Percentiles rank a stretch among this genome's conserved stretches.
Evolutionary conservation across 2,329 filamentous ascomycete species (phyloP).

Genomic region (Aureobasidium zeae): DNA sequence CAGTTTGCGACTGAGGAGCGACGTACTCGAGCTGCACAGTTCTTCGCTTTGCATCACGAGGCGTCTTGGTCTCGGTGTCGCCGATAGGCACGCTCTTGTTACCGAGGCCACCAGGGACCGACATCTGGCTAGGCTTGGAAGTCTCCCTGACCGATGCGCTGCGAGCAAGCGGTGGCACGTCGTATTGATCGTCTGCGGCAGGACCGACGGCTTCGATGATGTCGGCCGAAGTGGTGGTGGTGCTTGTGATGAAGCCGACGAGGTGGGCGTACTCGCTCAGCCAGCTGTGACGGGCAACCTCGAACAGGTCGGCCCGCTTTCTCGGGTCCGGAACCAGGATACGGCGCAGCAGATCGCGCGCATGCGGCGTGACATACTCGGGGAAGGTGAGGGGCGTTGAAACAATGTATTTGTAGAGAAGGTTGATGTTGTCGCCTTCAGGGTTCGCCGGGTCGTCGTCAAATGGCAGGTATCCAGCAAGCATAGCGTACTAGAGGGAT

Average conservation of each 20-base stretch:
- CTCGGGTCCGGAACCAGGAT: constrained; percentile 93
- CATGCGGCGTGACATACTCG: constrained; percentile 96
- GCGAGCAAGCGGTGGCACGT: constrained; percentile 59
- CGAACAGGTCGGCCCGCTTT: constrained; percentile 90
- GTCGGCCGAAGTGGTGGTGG: constrained; percentile 76
- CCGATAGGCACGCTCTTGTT: constrained; percentile 70
- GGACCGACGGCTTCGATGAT: constrained; percentile 70
- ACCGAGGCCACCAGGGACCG: constrained; percentile 50
- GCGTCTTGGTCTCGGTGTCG: constrained; percentile 54
- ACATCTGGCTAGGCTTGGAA: constrained; percentile 51
- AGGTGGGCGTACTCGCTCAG: constrained; percentile 94
- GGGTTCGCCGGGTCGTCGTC: constrained; percentile 97
- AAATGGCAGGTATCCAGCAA: constrained; percentile 93
- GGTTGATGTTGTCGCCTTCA: constrained; percentile 97
- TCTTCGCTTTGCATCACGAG: constrained; percentile 77
- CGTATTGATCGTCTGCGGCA: constrained; percentile 41
- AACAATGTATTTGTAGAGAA: constrained; percentile 98
- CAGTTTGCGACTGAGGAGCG: constrained; percentile 76
- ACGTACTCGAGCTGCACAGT: constrained; percentile 98
- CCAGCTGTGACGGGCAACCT: constrained; percentile 97
- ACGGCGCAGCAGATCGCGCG: constrained; percentile 79
- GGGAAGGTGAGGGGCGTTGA: constrained; percentile 94
- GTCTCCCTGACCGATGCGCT: constrained; percentile 90
- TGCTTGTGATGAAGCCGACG: constrained; percentile 94
- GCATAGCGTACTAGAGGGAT: constrained; percentile 80